phyloP scores from a whole-genome alignment of 129 eudicot genomes.

The Calendula officinalis region DNA sequence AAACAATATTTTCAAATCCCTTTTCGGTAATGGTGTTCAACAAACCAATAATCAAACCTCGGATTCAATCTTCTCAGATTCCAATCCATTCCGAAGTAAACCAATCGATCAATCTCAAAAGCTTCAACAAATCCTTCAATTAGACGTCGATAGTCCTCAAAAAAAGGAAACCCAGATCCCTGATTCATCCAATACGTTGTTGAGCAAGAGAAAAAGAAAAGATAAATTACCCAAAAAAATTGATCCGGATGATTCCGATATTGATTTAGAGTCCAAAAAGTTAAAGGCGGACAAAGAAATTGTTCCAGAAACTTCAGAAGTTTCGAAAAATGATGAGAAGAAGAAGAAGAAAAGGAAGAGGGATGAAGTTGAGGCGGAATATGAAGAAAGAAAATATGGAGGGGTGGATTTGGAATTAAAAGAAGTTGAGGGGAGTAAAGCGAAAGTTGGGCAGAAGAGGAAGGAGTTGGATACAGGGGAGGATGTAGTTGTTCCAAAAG shows the following conservation, averaged over 20 bases:
- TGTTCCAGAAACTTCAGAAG: constrained; percentile 7
- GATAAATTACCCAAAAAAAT: constrained; percentile 20
- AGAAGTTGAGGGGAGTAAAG: constrained; percentile 37
- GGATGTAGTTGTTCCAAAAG: constrained; percentile 66
- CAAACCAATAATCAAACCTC: constrained; percentile 29
- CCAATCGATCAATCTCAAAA: constrained; percentile 33
- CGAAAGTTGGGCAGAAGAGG: constrained; percentile 74
- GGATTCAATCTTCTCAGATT: constrained; percentile 60
- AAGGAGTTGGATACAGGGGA: constrained; percentile 62
- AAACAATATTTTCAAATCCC: constrained; percentile 53
- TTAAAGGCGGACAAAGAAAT: constrained; percentile 27
- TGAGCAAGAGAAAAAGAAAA: constrained; percentile 40
- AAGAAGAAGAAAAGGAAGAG: constrained; percentile 88
- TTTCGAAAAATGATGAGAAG: constrained; percentile 15
- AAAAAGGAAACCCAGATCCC: constrained; percentile 27
- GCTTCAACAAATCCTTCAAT: constrained; percentile 18
- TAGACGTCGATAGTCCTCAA: constrained; percentile 24
- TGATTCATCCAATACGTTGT: constrained; percentile 14
- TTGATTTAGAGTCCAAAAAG: constrained; percentile 33
- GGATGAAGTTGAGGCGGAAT: constrained; percentile 82
- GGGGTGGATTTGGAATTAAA: constrained; percentile 26
- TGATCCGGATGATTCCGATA: constrained; percentile 22
- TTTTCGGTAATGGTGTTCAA: constrained; percentile 49
- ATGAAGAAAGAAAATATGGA: constrained; percentile 68
- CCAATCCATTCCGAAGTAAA: constrained; percentile 69